Evolutionary conservation across 768 basidiomycete genomes (phyloP).

Genomic region (Lactarius indigo): DNA sequence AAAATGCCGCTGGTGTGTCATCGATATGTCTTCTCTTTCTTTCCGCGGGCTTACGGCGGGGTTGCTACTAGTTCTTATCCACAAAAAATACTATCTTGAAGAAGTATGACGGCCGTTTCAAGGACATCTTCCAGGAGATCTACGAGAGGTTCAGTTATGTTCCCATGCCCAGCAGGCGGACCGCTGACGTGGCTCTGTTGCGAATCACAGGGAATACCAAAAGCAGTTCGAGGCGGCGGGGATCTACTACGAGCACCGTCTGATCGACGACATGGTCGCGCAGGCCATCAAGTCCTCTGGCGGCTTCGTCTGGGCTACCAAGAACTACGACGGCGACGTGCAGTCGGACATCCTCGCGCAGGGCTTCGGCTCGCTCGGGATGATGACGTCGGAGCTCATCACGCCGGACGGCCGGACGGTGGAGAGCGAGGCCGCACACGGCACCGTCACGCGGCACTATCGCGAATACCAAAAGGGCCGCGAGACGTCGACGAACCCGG

Average conservation of each 20-base stretch:
- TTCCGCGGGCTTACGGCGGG: neutral
- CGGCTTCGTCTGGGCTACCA: slow-evolving; percentile 71
- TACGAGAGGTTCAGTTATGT: slow-evolving; percentile 59
- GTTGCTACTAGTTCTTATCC: slow-evolving; percentile 72
- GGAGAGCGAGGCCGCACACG: slow-evolving; percentile 97
- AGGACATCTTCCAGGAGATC: slow-evolving; percentile 98
- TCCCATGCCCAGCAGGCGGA: neutral
- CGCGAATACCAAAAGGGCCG: slow-evolving; percentile 96
- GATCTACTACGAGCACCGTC: slow-evolving; percentile 93
- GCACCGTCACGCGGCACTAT: slow-evolving; percentile 94
- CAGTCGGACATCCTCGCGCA: slow-evolving; percentile 95
- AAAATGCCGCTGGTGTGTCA: slow-evolving; percentile 63
- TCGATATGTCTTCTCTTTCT: neutral
- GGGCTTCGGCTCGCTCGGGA: slow-evolving; percentile 93
- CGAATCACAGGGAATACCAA: slow-evolving; percentile 58
- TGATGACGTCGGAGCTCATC: slow-evolving; percentile 97
- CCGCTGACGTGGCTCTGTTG: neutral
- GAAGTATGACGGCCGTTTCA: slow-evolving; percentile 98
- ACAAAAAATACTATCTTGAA: slow-evolving; percentile 98
- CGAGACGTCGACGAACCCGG: slow-evolving; percentile 98
- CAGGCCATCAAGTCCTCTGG: slow-evolving; percentile 96
- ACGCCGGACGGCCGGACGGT: slow-evolving; percentile 92
- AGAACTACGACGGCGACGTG: slow-evolving; percentile 56
- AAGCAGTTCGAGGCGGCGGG: slow-evolving; percentile 61
- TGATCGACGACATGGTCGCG: slow-evolving; percentile 98